Evolutionary conservation across 2,329 filamentous ascomycete species (phyloP), one percentile per base, ranked within the genome.

Genomic region (Sphaerostilbella broomeana): DNA sequence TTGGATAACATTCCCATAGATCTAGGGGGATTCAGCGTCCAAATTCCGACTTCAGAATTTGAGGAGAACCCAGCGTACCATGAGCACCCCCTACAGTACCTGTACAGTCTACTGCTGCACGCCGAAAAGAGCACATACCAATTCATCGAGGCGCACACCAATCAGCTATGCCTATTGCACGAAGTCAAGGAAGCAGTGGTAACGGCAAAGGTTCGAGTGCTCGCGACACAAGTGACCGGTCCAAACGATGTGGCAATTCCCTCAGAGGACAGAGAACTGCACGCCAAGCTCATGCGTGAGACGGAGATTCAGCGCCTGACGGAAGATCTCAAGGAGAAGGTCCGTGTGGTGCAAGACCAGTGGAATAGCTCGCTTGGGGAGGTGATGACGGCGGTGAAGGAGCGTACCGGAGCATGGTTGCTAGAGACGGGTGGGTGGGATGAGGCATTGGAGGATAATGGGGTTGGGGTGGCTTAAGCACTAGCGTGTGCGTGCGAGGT

Each of bases 121-220:
- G 84, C 88, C 0, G 86, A 94, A 59, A 94, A 92, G 66, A 89
- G 84, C 52, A 90, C 87, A 7, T 94, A 95, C 55, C 92, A 97
- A 60, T 97, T 95, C 63, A 95, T 97, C 54, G 92, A 97, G 67
- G 84, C 81, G 6, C 90, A 97, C 67, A 90, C 80, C 20, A 95
- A 95, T 55, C 69, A 95, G 22, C 71, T 95, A 17, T 97, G 90
- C 55, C 69, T 97, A 25, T 64, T 95, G 41, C 92, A 95, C 54
- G 88, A 95, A 62, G 87, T 95, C 38, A 86, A 87, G 56, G 86
- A 85, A 38, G 81, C 81, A 0, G 79, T 86, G 2, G 81, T 86
- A 56, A 72, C 72, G 32, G 83, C 85, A 6, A 79, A 79, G 48
- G 77, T 77, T 37, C 73, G 78, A 46, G 68, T 84, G 13, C 69